Percentiles rank a stretch among this genome's conserved stretches.
These are phyloP conservation scores for Botryosphaeria dothidea DNA, from an alignment of 2,329 filamentous ascomycete species.

Conservation along the genomic window DNA sequence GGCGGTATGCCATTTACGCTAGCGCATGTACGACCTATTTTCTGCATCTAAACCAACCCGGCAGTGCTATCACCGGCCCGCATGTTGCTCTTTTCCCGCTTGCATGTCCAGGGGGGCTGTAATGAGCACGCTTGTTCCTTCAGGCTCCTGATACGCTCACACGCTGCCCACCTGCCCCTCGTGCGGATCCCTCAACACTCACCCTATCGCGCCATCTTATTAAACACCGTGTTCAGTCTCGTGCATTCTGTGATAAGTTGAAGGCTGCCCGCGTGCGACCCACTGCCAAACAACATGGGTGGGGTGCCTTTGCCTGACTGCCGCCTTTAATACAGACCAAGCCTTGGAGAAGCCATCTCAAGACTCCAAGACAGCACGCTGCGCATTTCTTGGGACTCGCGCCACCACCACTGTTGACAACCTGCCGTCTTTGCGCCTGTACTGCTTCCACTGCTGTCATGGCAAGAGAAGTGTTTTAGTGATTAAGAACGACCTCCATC, in stretches of 20 bases:
- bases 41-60: background rate
- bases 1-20: background rate
- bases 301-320: background rate
- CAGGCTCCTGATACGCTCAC: slow-evolving; percentile 13
- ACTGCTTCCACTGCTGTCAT: background rate
- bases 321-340: background rate
- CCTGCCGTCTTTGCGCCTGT: background rate
- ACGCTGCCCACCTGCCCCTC: background rate
- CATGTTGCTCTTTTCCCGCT: background rate
- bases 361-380: background rate
- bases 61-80: background rate
- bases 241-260: background rate
- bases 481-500: too few relatives aligned
- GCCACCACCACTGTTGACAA: background rate
- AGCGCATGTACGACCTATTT: background rate
- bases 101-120: background rate
- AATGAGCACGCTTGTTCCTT: background rate
- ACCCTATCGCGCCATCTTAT: slow-evolving; percentile 8
- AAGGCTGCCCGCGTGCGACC: background rate
- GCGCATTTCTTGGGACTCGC: background rate
- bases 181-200: background rate
- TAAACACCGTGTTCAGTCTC: slow-evolving; percentile 2
- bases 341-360: background rate
- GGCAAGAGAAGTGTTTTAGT: background rate
- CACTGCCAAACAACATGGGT: background rate